Evolutionary conservation across 2,329 filamentous ascomycete species (phyloP), one percentile per base, ranked within the genome.

Genomic region (Plenodomus biglobosus): DNA sequence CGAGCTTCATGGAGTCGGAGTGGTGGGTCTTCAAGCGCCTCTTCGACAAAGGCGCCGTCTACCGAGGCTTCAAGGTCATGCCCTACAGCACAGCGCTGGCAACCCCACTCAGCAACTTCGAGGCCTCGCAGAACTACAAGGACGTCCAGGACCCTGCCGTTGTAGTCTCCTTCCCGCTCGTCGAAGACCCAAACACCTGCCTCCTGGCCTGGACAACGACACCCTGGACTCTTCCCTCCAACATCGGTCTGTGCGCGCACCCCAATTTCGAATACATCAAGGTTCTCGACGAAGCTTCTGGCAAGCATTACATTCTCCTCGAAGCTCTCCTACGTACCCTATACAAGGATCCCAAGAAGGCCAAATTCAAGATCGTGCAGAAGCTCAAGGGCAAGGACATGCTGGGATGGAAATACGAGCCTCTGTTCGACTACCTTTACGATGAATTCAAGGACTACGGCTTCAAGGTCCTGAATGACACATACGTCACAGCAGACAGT

Each of bases 11-110:
- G 92, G 92, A 96, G 76, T 87, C 88, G 0, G 85, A 89, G 57
- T 97, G 92, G 92, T 96, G 92, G 92, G 88, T 94, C 16, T 96
- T 96, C 79, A 95, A 94, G 77, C 85, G 92, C 69, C 80, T 96
- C 19, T 95, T 90, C 70, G 88, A 95, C 62, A 95, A 96, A 75
- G 88, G 85, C 47, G 80, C 87, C 53, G 90, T 96, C 46, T 97
- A 96, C 71, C 88, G 90, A 60, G 92, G 90, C 37, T 88, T 94
- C 73, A 85, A 86, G 66, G 90, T 97, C 54, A 94, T 97, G 89
- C 92, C 92, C 11, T 97, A 94, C 73, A 96, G 90, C 22, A 96
- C 91, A 1, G 90, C 87, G 15, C 81, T 96, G 65, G 91, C 88
- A 46, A 96, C 92, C 2, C 88, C 91, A 4, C 79, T 96, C 61